phyloP scores from a whole-genome alignment of 2,329 filamentous ascomycete species.

The Fusarium acutatum region DNA sequence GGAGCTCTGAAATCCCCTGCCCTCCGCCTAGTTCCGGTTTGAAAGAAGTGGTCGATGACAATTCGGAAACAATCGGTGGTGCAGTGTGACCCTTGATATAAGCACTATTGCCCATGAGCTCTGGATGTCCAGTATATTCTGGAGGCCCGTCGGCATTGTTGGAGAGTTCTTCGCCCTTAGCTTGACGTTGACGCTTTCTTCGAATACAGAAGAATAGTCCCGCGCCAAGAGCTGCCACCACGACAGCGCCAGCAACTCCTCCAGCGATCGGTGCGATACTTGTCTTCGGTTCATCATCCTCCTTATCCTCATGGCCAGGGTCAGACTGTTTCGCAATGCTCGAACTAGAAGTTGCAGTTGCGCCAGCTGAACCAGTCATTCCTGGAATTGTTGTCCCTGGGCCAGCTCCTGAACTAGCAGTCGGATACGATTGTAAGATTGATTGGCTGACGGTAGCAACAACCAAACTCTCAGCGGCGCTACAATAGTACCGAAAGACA shows the following conservation, averaged over 20 bases:
- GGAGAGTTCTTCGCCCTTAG: conserved; percentile 34
- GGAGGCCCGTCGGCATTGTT: conserved; percentile 20
- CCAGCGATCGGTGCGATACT: conserved; percentile 48
- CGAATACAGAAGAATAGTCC: conserved; percentile 50
- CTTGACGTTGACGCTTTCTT: conserved; percentile 42
- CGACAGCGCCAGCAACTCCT: conserved; percentile 41
- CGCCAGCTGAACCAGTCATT: conserved; percentile 20
- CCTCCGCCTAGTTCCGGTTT: conserved; percentile 39
- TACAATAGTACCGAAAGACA: conserved; percentile 60
- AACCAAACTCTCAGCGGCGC: conserved; percentile 55
- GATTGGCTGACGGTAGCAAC: conserved; percentile 54
- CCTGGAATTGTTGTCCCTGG: conserved; percentile 10
- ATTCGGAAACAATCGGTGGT: conserved; percentile 23
- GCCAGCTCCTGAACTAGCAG: conserved; percentile 24
- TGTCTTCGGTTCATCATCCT: conserved; percentile 12
- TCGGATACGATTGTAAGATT: conserved; percentile 18
- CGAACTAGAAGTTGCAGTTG: neutral
- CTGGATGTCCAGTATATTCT: conserved; percentile 45
- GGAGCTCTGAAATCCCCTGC: conserved; percentile 33
- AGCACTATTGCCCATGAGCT: conserved; percentile 39
- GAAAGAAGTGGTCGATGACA: conserved; percentile 34
- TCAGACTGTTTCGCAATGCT: neutral
- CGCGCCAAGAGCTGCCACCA: conserved; percentile 40
- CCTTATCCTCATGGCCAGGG: neutral
- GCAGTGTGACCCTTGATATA: conserved; percentile 12